These are phyloP conservation scores for Hypoxylon crocopeplum DNA, from an alignment of 495 filamentous ascomycete species.

Conservation along the genomic window DNA sequence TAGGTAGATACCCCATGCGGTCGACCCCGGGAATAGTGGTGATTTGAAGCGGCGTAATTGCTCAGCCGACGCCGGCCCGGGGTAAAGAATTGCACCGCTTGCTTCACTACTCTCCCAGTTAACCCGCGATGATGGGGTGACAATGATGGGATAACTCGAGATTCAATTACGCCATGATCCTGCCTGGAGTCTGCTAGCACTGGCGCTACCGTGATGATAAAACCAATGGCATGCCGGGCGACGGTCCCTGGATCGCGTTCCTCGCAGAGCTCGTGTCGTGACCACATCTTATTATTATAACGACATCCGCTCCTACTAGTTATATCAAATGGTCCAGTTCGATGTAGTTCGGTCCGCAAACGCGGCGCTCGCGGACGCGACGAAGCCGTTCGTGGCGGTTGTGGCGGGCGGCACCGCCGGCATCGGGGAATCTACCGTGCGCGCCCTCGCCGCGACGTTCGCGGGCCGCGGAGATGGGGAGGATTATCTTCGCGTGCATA, in stretches of 20 bases:
- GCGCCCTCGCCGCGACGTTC: constrained; percentile 29
- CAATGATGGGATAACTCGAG: no score
- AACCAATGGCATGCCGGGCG: no score
- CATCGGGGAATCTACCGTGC: constrained; percentile 30
- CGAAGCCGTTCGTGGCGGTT: constrained; percentile 30
- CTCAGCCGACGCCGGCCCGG: no score
- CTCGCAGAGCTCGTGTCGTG: not conserved
- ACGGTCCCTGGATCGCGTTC: no score
- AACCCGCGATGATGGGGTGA: no score
- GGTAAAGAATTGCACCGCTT: no score
- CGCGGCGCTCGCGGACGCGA: constrained; percentile 7
- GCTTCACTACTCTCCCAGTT: no score
- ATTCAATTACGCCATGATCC: no score
- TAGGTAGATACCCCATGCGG: no score
- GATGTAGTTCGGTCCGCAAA: constrained; percentile 25
- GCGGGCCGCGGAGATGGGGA: not conserved
- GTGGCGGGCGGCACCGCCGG: constrained; percentile 37
- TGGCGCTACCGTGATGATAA: not conserved
- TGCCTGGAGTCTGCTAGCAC: no score
- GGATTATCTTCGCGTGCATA: constrained; percentile 23
- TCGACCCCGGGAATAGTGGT: no score
- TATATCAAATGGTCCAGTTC: constrained; percentile 26
- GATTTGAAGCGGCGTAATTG: no score
- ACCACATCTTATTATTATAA: not conserved
- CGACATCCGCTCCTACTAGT: not conserved